Evolutionary conservation across 208 protist species (phyloP).

Genomic region (Acanthamoeba lenticulata): DNA sequence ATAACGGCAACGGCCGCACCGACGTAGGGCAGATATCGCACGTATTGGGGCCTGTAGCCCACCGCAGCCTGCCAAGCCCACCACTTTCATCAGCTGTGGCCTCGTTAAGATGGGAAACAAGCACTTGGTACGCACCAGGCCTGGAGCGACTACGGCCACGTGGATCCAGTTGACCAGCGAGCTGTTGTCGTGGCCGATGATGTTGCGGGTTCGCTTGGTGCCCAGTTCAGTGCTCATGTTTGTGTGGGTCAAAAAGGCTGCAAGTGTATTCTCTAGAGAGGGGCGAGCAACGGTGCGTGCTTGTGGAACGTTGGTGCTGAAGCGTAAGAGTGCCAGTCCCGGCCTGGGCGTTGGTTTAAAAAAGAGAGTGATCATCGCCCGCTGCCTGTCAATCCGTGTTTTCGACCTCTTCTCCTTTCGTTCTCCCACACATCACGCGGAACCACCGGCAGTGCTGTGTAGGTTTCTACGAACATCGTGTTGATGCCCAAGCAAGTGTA

Average conservation of each 20-base stretch:
- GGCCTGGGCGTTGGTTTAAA: not conserved
- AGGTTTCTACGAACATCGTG: no score
- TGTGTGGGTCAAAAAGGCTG: not conserved
- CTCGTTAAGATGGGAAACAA: no score
- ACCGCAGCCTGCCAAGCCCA: not conserved
- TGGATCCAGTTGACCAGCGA: conserved; percentile 30
- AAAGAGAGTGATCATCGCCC: no score
- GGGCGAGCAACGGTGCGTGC: not conserved
- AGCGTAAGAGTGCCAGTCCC: no score
- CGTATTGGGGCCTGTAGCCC: not conserved
- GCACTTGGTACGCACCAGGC: not conserved
- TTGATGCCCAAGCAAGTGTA: no score
- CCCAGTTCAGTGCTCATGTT: conserved; percentile 24
- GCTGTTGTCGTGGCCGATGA: conserved; percentile 49
- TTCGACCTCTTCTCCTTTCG: not conserved
- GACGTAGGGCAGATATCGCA: not conserved
- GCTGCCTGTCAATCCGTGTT: not conserved
- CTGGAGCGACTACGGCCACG: not conserved
- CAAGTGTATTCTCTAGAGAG: not conserved
- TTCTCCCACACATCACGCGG: not conserved
- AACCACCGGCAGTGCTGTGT: no score
- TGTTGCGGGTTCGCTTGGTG: not conserved
- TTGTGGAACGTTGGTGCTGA: not conserved
- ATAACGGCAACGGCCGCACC: not conserved
- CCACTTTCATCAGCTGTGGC: no score